Base-by-base conservation (phyloP, 768 basidiomycete species). In the Termitomyces sp. region DNA sequence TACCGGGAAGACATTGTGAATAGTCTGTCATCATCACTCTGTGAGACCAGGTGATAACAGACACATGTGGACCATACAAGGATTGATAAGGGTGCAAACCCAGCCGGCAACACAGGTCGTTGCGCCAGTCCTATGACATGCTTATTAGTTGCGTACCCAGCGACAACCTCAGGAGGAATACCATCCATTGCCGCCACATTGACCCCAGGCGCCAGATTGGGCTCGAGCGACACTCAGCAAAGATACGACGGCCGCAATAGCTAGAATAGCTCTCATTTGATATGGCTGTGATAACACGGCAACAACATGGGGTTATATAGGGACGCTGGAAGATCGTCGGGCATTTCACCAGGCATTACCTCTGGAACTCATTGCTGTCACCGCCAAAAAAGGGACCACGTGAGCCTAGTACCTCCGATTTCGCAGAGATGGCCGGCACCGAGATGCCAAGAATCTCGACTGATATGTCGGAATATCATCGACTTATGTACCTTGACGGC, bases 1-100 rank as follows among this genome's bases (percentile, higher is more conserved):
- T 62, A 28, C 74, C 77, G 10, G 82, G 81, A 26, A 81, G 64
- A 63, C 83, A 83, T 68, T 83, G 82, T 2, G 80, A 83, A 64
- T 83, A 82, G 63, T 79, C 81, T 83, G 41, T 30, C 33, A 58
- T 12, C 16, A 9, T 35, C n/a, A 47, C 43, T 5, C 18, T 47
- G 43, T 55, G n/a, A 35, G 43, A 43, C 18, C 32, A 12, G 18
- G 14, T 43, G 6, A 51, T 2, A 55, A 13, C 36, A 14, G n/a
- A 30, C 14, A 41, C 23, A 55, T 16, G 35, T 33, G 20, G 5
- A 59, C 76, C 77, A 12, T 64, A 78, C 77, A 80, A 56, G 71
- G 65, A 59, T 76, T 80, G 50, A 61, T 72, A 40, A 67, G 67
- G 1, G 75, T 77, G 65, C 79, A 80, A 13, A 69, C 73, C 58